phyloP scores from a whole-genome alignment of 2,329 filamentous ascomycete species.

The Aspergillus unguis region DNA sequence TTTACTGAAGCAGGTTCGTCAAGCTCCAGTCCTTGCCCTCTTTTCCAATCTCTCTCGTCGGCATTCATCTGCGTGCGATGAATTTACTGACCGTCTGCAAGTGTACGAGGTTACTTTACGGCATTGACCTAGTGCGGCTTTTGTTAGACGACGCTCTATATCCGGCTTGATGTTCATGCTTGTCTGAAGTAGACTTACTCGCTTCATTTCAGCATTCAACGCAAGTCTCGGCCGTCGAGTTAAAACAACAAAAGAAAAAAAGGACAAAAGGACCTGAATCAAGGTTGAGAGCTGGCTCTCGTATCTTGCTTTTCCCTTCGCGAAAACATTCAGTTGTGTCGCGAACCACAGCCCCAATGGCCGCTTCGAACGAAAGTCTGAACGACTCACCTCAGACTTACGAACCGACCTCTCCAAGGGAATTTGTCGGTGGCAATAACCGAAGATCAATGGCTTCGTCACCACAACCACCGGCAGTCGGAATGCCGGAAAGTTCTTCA shows the following conservation, averaged over 20 bases:
- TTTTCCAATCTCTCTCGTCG: not conserved
- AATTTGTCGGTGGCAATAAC: conserved; percentile 35
- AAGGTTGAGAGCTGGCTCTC: conserved; percentile 37
- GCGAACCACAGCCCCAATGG: conserved; percentile 20
- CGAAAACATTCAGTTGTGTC: not conserved
- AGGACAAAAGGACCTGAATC: not conserved
- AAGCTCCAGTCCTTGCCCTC: not conserved
- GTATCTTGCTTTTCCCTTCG: conserved; percentile 16
- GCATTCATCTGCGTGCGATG: not conserved
- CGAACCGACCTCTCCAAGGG: conserved; percentile 38
- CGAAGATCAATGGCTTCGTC: conserved; percentile 28
- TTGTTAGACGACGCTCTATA: not conserved
- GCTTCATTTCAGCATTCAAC: not conserved
- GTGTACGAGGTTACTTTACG: not conserved
- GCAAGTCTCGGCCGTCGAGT: not conserved
- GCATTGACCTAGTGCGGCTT: not conserved
- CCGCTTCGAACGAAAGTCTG: conserved; percentile 22
- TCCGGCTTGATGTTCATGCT: not conserved
- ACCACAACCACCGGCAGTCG: conserved; percentile 25
- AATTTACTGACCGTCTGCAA: not conserved
- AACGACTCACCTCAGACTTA: conserved; percentile 30
- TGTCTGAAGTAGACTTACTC: conserved; percentile 1
- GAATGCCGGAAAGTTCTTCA: conserved; percentile 28
- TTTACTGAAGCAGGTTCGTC: not conserved
- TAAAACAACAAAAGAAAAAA: not conserved